Percentiles rank a stretch among this genome's conserved stretches.
Evolutionary conservation across 371 early-diverging fungal genomes (phyloP).

Genomic region (Choanephora cucurbitarum): DNA sequence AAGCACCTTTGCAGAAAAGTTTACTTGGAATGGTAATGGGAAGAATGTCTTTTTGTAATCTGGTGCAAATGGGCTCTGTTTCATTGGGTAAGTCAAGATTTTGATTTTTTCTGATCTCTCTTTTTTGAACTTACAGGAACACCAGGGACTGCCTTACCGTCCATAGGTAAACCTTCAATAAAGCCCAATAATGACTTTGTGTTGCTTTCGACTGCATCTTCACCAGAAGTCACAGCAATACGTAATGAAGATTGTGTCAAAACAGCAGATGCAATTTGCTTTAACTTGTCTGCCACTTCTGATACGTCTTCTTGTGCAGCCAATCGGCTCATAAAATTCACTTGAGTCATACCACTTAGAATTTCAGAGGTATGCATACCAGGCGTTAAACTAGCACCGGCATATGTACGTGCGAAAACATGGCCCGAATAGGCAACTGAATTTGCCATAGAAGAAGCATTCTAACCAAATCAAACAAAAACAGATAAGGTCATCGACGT

Average conservation of each 20-base stretch:
- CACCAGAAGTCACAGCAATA: slow-evolving; percentile 70
- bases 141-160: slow-evolving; percentile 18
- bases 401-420: slow-evolving; percentile 76
- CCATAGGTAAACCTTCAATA: slow-evolving; percentile 49
- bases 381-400: slow-evolving; percentile 68
- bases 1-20: slow-evolving; percentile 77
- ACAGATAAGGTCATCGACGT: no score
- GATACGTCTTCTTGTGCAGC: slow-evolving; percentile 61
- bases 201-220: slow-evolving; percentile 61
- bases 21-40: slow-evolving; percentile 84
- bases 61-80: slow-evolving; percentile 35
- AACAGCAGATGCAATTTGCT: slow-evolving; percentile 57
- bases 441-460: slow-evolving; percentile 73
- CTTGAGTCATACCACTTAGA: slow-evolving; percentile 78
- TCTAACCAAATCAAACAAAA: slow-evolving; percentile 30
- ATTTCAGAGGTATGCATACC: slow-evolving; percentile 61
- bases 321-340: slow-evolving; percentile 75
- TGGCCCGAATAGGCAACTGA: slow-evolving; percentile 88
- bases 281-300: slow-evolving; percentile 62
- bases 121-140: slow-evolving; percentile 2
- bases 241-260: slow-evolving; percentile 62
- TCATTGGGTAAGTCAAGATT: no score
- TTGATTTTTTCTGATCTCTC: no score
- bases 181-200: slow-evolving; percentile 57
- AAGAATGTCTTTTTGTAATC: slow-evolving; percentile 52